These are phyloP conservation scores for Mayamaea pseudoterrestris DNA, from an alignment of 108 stramenopile species.

Conservation along the genomic window DNA sequence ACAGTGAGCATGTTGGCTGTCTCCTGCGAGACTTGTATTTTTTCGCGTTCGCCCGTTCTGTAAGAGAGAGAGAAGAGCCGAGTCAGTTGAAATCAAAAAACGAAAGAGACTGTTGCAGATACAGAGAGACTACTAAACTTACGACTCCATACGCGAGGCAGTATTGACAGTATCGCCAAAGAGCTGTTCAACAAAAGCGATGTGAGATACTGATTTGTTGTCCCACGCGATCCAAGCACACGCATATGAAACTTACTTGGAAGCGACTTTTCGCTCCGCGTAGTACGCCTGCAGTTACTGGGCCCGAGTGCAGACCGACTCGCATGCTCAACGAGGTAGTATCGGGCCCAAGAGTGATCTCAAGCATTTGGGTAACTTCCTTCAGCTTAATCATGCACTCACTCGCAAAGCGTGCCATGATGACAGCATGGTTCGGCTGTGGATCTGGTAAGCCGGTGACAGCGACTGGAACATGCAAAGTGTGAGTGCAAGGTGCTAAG, in stretches of 20 bases:
- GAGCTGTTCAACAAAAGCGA: conserved; percentile 7
- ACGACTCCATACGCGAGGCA: conserved; percentile 31
- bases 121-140: too few species aligned
- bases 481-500: too few species aligned
- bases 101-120: too few species aligned
- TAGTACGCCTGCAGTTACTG: conserved; percentile 12
- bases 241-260: not conserved
- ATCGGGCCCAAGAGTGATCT: conserved; percentile 9
- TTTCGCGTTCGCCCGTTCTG: conserved; percentile 17
- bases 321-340: conserved; percentile 7
- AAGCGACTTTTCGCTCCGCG: conserved; percentile 8
- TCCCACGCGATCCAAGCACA: not conserved
- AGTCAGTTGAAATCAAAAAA: too few species aligned
- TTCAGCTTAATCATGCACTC: conserved; percentile 13
- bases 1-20: conserved; percentile 20
- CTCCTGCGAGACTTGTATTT: conserved; percentile 24
- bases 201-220: not conserved
- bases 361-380: conserved; percentile 6
- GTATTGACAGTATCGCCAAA: conserved; percentile 49
- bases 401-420: conserved; percentile 17
- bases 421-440: conserved; percentile 9
- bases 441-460: conserved; percentile 4
- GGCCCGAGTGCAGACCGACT: conserved; percentile 14
- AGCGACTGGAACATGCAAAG: too few species aligned
- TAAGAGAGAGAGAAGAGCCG: too few species aligned